Evolutionary conservation across 495 filamentous ascomycete genomes (phyloP).

Genomic region (Hyaloscypha bicolor): DNA sequence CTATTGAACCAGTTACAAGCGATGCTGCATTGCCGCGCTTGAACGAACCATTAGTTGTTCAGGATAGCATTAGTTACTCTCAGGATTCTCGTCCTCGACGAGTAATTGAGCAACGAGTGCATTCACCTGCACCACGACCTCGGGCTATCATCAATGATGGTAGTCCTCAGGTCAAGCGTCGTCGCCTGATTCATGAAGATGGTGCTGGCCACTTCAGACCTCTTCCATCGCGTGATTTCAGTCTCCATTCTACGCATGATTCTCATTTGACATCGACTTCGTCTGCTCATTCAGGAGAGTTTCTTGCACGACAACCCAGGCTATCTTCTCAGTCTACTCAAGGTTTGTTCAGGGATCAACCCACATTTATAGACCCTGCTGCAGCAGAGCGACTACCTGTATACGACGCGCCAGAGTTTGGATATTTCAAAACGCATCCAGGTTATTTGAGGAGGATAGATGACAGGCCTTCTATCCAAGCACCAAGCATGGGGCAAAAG

Average conservation of each 20-base stretch:
- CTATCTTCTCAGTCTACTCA: slow-evolving; percentile 23
- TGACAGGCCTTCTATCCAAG: neutral
- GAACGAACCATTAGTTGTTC: slow-evolving; percentile 14
- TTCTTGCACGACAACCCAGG: slow-evolving; percentile 19
- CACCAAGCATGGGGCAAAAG: slow-evolving; percentile 15
- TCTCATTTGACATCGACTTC: slow-evolving; percentile 32
- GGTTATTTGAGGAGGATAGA: slow-evolving; percentile 20
- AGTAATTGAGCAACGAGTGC: slow-evolving; percentile 16
- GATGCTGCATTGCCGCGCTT: slow-evolving; percentile 18
- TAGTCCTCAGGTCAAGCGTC: slow-evolving; percentile 30
- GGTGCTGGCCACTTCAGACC: slow-evolving; percentile 28
- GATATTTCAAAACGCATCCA: slow-evolving; percentile 15
- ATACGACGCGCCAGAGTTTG: slow-evolving; percentile 26
- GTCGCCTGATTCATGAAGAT: slow-evolving; percentile 31
- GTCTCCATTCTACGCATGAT: slow-evolving; percentile 24
- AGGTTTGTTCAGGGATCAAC: slow-evolving; percentile 26
- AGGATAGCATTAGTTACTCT: slow-evolving; percentile 12
- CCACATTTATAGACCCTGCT: slow-evolving; percentile 17
- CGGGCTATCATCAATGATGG: slow-evolving; percentile 32
- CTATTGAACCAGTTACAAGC: slow-evolving; percentile 43
- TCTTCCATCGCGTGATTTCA: slow-evolving; percentile 25
- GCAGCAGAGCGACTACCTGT: slow-evolving; percentile 26
- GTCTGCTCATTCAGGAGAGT: slow-evolving; percentile 24
- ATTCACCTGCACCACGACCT: slow-evolving; percentile 22
- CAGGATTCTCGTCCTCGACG: slow-evolving; percentile 28